Evolutionary conservation across 2,329 filamentous ascomycete genomes (phyloP), one percentile per base, ranked within the genome.

Genomic region (Botrytis fragariae): DNA sequence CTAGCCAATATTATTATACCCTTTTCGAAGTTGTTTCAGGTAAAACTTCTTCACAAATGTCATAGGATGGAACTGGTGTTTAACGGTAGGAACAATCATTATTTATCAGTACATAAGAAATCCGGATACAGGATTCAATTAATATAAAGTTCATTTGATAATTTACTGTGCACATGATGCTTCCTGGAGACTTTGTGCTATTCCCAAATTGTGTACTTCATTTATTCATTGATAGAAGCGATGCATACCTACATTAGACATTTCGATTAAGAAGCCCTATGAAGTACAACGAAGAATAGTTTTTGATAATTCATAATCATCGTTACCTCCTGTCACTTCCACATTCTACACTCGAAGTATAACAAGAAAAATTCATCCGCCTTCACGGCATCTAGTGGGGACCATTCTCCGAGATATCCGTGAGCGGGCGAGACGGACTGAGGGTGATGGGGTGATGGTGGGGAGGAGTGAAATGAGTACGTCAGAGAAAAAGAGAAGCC

Each of bases 1-100:
- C n/a, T 10, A 7, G 20, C 42, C 57, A 70, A 22, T 35, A 42
- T 70, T 70, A 57, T 61, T 70, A 70, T 70, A 70, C 68, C 68
- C 57, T 14, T 70, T 65, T 42, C 18, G 65, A 70, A 70, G 68
- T 62, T 62, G 20, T 35, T 18, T 60, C 54, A 22, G 20, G 42
- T 70, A 70, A 42, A 69, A 65, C 69, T 62, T 35, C 39, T 57
- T 39, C 20, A 44, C n/a, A 45, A 57, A 45, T 35, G 29, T 20
- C 42, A 35, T 20, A 20, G 54, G n/a, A 70, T n/a, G 54, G 39
- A 37, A 70, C 35, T 61, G 54, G 54, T 10, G 37, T 57, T 69
- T 20, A 25, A 32, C 25, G 48, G 18, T 42, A 10, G 37, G 48
- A 25, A 69, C 25, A 29, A 29, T 42, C 22, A 39, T 42, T 44